Conservation (phyloP, 2,329 filamentous ascomycete species). For the Claviceps pazoutovae region DNA sequence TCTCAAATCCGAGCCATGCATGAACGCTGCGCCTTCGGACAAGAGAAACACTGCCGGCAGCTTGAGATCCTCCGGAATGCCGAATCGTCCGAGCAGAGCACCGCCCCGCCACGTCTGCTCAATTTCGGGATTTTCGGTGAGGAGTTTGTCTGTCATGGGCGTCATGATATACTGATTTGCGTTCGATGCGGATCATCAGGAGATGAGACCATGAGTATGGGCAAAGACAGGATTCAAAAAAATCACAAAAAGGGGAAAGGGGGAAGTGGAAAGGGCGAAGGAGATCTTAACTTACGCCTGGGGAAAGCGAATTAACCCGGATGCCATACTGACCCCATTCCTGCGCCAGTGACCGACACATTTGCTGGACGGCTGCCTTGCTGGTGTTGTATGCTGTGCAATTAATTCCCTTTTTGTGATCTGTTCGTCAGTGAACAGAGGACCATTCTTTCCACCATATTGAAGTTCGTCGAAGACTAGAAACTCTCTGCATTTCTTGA, state of each 20-base stretch:
- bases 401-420: conserved; percentile 35
- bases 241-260: neutral
- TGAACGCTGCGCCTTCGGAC: conserved; percentile 56
- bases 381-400: conserved; percentile 50
- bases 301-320: conserved; percentile 51
- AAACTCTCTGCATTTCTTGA: too few relatives aligned
- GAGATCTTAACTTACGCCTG: conserved; percentile 27
- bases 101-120: conserved; percentile 59
- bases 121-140: conserved; percentile 59
- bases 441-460: too few relatives aligned
- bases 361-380: conserved; percentile 47
- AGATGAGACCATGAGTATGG: neutral
- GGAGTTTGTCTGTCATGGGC: conserved; percentile 71
- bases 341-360: conserved; percentile 43
- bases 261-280: neutral
- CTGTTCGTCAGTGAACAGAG: neutral
- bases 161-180: conserved; percentile 52
- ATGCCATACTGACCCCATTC: conserved; percentile 52
- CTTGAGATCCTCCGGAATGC: conserved; percentile 54
- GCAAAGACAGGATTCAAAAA: neutral
- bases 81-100: conserved; percentile 69
- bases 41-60: conserved; percentile 61
- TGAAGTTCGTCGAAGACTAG: too few relatives aligned
- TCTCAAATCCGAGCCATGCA: conserved; percentile 59
- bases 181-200: neutral